phyloP scores from a whole-genome alignment of 176 grass and related monocot species.

The Alopecurus myosuroides region DNA sequence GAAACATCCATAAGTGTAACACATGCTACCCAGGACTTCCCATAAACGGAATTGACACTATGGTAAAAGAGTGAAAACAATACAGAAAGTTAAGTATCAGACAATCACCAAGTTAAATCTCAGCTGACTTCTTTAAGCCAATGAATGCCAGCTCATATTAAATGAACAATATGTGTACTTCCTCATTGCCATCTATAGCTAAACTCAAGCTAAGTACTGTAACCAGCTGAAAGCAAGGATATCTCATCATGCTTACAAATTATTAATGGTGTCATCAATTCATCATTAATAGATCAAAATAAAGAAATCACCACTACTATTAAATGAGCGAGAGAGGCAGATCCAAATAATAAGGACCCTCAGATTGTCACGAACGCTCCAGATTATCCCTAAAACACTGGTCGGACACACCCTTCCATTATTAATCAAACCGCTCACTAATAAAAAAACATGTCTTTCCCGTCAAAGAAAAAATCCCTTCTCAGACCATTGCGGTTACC shows the following conservation, averaged over 20 bases:
- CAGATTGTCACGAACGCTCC: too few species aligned
- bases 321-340: too few species aligned
- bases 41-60: neutral
- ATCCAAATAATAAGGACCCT: too few species aligned
- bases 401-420: too few species aligned
- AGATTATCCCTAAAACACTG: too few species aligned
- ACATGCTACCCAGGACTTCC: neutral
- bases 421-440: too few species aligned
- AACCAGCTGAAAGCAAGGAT: neutral
- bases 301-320: too few species aligned
- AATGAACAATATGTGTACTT: neutral
- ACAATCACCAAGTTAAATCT: conserved; percentile 10
- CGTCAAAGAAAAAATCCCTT: too few species aligned
- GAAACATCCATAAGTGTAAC: neutral
- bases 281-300: neutral
- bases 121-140: neutral
- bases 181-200: neutral
- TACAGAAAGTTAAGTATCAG: neutral
- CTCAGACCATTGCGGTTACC: too few species aligned
- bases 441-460: too few species aligned
- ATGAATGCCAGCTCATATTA: neutral
- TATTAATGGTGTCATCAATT: neutral
- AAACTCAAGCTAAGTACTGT: neutral
- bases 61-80: neutral
- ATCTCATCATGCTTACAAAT: neutral